Percentiles rank a stretch among this genome's conserved stretches.
phyloP scores from a whole-genome alignment of 331 rosid species.

The Malus hybrid region DNA sequence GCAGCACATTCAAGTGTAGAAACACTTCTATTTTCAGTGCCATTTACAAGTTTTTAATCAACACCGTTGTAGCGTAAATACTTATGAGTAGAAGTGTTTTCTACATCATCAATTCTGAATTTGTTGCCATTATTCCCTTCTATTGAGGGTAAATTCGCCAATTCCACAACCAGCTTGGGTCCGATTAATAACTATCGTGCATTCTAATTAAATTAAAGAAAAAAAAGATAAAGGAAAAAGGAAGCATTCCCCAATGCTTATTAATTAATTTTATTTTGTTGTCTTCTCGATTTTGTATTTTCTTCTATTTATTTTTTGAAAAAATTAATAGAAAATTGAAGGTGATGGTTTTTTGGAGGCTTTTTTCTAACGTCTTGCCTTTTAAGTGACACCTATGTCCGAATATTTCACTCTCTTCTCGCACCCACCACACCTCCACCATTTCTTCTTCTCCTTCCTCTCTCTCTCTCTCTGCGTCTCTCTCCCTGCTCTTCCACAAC shows the following conservation, averaged over 20 bases:
- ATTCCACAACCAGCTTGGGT: neutral
- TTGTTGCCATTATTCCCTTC: neutral
- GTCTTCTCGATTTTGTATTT: neutral
- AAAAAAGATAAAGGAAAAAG: neutral
- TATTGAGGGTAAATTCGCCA: conserved; percentile 31
- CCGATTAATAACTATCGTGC: neutral
- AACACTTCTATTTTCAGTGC: neutral
- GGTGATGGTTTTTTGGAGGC: conserved; percentile 26
- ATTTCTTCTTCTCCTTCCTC: neutral
- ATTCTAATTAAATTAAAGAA: neutral
- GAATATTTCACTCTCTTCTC: conserved; percentile 45
- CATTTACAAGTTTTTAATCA: too few relatives aligned
- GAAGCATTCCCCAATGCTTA: conserved; percentile 4
- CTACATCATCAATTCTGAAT: rapidly evolving
- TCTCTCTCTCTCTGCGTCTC: neutral
- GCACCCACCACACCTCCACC: conserved; percentile 10
- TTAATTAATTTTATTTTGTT: neutral
- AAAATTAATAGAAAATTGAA: neutral
- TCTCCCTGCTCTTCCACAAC: neutral
- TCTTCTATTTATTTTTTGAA: neutral
- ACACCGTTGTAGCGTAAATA: too few relatives aligned
- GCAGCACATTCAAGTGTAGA: neutral
- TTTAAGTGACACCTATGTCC: conserved; percentile 47
- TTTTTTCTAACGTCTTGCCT: conserved; percentile 39
- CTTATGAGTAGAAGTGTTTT: neutral